Base-by-base conservation (phyloP, 345 rosid species). In the Lepidium didymum region DNA sequence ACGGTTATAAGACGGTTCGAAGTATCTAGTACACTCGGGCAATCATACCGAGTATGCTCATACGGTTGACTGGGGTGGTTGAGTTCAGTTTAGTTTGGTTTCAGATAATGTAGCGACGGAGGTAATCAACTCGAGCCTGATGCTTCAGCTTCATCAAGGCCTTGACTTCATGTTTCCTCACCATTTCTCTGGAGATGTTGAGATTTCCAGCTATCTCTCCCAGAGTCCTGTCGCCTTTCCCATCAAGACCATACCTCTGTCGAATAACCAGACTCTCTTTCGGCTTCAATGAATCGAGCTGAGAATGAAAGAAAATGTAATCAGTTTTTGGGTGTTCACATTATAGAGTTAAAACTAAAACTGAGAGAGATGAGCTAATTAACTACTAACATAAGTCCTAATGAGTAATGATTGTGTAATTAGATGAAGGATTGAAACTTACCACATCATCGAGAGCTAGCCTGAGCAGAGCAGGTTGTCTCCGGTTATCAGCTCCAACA, bases 401-500 rank as follows among this genome's bases (percentile, higher is more conserved):
- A 51, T 50, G 52, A 29, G 2, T 4, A 15, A 51, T 50, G 52
- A 29, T 21, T 50, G 45, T 61, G 35, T 14, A 51, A 50, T 33
- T 14, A 51, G n/a, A 62, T 53, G 15, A 45, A 36, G 10, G 27
- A 56, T 19, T 46, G 45, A 18, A 37, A 64, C 36, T 78, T 75
- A 94, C 99, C 86, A 94, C 99, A 53, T 91, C 99, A 55, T 94
- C 99, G 47, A 94, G 88, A 5, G 99, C 99, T 15, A 91, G 97
- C 87, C 99, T 85, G 55, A 91, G 90, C 79, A 88, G 84, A 73
- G 97, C 92, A 9, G 87, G 85, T 57, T 86, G 91, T 82, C 85
- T 86, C 44, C 70, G 69, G 50, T 58, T 81, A 77, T 87, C 91
- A 54, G 83, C 79, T 72, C 90, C 91, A 25, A 87, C 85, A 25